Base-by-base conservation (phyloP, 2,329 filamentous ascomycete species). In the Colletotrichum sp. region DNA sequence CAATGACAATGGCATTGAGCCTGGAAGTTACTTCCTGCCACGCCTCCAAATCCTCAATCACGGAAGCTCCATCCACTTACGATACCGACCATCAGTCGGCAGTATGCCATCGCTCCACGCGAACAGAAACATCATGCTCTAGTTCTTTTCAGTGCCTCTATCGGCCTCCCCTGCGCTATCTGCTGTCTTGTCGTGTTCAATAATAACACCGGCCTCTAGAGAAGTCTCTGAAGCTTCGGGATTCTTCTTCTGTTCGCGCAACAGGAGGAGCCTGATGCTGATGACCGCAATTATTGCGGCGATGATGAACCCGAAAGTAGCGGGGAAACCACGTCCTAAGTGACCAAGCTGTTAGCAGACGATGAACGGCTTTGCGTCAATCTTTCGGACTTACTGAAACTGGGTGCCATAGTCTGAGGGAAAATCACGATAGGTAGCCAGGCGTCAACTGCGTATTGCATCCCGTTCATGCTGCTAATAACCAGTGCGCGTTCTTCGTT, bases 401-500 rank as follows among this genome's bases (percentile, higher is more conserved):
- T 76, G 8, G 64, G 70, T 6, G 73, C 70, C 69, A 72, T 69
- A 1, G 65, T 65, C 4, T 73, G 73, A 24, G 64, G 63, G 8
- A 72, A 72, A 16, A 75, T 72, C 34, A 75, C 60, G 6, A 75
- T 65, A 8, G 72, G 72, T 5, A 72, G 62, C 72, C 72, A 75
- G 8, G 72, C 72, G 36, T 75, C 68, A 8, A 75, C 63, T 13
- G 72, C 72, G 3, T 71, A 73, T 18, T 73, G 70, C 65, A 69
- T 73, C 7, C 70, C 65, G 13, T 76, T 84, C 83, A 81, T 85
- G 55, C 66, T 83, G 68, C 79, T 80, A 21, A 83, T 82, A 26
- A 83, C 79, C 24, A 83, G 74, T 5, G 81, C 80, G 18, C 82
- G 79, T 75, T 84, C 82, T 36, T 81, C 81, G 36, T 82, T 81